These are phyloP conservation scores for Pulveroboletus ravenelii DNA, from an alignment of 768 basidiomycete species.

Conservation along the genomic window DNA sequence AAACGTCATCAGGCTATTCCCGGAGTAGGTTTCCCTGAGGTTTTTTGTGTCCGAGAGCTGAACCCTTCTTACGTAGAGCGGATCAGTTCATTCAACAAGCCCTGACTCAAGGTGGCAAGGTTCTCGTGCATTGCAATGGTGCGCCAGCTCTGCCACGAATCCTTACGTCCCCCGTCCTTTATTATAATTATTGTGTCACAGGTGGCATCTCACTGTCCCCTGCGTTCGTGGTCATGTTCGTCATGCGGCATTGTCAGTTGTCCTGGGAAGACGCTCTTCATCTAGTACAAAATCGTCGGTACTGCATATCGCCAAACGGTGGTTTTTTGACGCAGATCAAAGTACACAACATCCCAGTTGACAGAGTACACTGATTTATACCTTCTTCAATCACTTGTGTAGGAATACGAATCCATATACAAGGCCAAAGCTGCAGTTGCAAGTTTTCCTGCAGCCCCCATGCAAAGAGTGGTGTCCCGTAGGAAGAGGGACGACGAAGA, in stretches of 20 bases:
- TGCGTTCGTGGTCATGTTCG: conserved; percentile 89
- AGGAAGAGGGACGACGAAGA: conserved; percentile 77
- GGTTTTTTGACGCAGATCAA: conserved; percentile 93
- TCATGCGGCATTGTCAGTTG: conserved; percentile 78
- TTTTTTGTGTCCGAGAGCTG: background rate
- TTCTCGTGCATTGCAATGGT: conserved; percentile 91
- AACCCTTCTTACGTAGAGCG: conserved; percentile 43
- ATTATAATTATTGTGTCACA: conserved; percentile 24
- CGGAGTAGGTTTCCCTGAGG: conserved; percentile 46
- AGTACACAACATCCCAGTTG: conserved; percentile 36
- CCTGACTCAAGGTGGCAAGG: conserved; percentile 54
- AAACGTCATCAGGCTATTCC: conserved; percentile 88
- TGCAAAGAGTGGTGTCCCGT: conserved; percentile 42
- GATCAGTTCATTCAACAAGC: conserved; percentile 72
- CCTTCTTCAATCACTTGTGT: background rate
- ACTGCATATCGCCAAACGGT: conserved; percentile 90
- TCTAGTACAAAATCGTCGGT: conserved; percentile 83
- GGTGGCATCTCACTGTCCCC: conserved; percentile 87
- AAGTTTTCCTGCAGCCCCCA: conserved; percentile 42
- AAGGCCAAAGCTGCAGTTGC: conserved; percentile 70
- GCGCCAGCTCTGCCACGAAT: conserved; percentile 14
- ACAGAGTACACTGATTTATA: background rate
- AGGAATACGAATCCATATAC: conserved; percentile 95
- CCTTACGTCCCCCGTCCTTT: background rate
- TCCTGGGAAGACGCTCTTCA: conserved; percentile 89